A percentile compares a stretch with the other conserved stretches of the same genome.
Evolutionary conservation across 2,329 filamentous ascomycete species (phyloP).

Genomic region (Hymenoscyphus albidus): DNA sequence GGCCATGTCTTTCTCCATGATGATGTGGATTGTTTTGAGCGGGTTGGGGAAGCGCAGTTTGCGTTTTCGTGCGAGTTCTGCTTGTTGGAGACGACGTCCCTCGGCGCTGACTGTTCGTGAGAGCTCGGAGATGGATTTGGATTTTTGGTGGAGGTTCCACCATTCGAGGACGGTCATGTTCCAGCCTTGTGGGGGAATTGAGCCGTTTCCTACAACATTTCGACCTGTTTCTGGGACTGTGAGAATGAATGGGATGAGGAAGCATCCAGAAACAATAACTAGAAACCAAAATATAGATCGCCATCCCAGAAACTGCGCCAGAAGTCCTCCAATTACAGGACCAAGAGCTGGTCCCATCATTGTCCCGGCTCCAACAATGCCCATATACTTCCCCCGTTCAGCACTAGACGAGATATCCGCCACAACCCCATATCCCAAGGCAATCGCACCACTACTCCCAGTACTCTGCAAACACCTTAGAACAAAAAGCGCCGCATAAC

Average conservation of each 20-base stretch:
- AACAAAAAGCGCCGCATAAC: slow-evolving; percentile 50
- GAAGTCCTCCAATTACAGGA: slow-evolving; percentile 47
- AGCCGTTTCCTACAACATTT: slow-evolving; percentile 39
- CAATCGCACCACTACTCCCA: slow-evolving; percentile 56
- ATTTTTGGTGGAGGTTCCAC: slow-evolving; percentile 25
- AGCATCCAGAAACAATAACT: slow-evolving; percentile 41
- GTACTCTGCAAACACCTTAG: slow-evolving; percentile 56
- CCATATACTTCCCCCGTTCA: slow-evolving; percentile 72
- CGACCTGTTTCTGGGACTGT: slow-evolving; percentile 35
- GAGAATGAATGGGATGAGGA: slow-evolving; percentile 36
- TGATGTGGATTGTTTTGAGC: slow-evolving; percentile 49
- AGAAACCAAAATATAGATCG: slow-evolving; percentile 52
- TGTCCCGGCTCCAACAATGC: slow-evolving; percentile 57
- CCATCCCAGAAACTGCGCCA: slow-evolving; percentile 48
- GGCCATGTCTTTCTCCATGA: slow-evolving; percentile 55
- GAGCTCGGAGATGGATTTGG: slow-evolving; percentile 25
- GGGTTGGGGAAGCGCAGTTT: slow-evolving; percentile 55
- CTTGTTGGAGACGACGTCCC: slow-evolving; percentile 34
- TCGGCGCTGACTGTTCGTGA: slow-evolving; percentile 34
- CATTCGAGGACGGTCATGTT: slow-evolving; percentile 56
- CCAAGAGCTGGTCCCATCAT: slow-evolving; percentile 45
- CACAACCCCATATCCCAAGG: slow-evolving; percentile 66
- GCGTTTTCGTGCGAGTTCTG: slow-evolving; percentile 36
- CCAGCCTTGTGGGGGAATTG: slow-evolving; percentile 52
- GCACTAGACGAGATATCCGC: slow-evolving; percentile 66